Evolutionary conservation across 768 basidiomycete genomes (phyloP), one percentile per base, ranked within the genome.

Genomic region (Clathrus columnatus): DNA sequence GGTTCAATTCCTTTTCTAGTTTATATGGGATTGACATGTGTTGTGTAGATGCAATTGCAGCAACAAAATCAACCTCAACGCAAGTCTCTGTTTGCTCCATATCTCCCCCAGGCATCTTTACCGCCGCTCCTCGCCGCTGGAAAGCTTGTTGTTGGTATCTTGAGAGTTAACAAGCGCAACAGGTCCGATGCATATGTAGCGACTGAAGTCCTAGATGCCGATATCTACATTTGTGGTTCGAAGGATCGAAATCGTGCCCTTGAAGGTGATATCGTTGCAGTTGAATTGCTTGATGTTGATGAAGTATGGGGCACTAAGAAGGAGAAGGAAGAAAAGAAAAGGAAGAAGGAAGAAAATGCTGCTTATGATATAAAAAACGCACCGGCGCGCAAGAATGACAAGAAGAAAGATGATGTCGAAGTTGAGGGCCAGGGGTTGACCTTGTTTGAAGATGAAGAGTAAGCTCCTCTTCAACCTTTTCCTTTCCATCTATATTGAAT

Each of bases 241-340:
- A 97, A 97, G 67, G 96, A 99, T 69, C 88, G 96, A 60, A 99
- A 99, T 67, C 85, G 96, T 61, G 96, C 96, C 41, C 77, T 99
- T 32, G 96, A 99, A 68, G 96, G 96, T 23, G 96, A 99, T 66
- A 95, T 98, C 55, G 92, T 99, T 56, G 96, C 95, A 20, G 91
- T 99, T 21, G 96, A 99, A 69, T 80, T 99, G 45, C 78, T 99
- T 54, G 96, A 99, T 63, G 95, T 98, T 23, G 93, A 97, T 64
- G 94, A 97, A 70, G 94, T 96, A 14, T 91, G 91, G 91, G 87
- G 89, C 7, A 96, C 96, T 5, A 99, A 99, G 79, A 99, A 99
- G 73, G 96, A 99, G 74, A 99, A 99, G 73, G 96, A 98, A 69
- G 96, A 98, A 75, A 99, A 99, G 85, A 98, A 99, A 76, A 80